Percentiles rank a stretch among this genome's conserved stretches.
phyloP scores from a whole-genome alignment of 169 alveolate genomes.

The Plasmodium inui region DNA sequence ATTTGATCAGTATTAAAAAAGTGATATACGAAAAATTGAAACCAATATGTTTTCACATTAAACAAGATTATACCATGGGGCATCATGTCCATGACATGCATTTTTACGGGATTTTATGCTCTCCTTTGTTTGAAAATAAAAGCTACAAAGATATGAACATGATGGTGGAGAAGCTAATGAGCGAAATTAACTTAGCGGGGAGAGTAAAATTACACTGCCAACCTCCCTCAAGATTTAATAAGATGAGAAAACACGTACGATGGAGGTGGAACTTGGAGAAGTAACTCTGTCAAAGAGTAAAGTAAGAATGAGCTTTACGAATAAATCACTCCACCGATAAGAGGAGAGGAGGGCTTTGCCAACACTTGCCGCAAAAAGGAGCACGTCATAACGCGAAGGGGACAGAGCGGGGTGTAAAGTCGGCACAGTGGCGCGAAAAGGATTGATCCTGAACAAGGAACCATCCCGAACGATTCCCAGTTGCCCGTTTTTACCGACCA shows the following conservation, averaged over 20 bases:
- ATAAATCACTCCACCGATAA: neutral
- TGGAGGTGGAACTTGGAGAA: constrained; percentile 87
- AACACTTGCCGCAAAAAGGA: neutral
- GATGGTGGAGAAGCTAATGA: constrained; percentile 87
- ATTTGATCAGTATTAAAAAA: constrained; percentile 78
- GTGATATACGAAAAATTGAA: constrained; percentile 85
- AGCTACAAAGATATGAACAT: constrained; percentile 86
- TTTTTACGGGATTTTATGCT: constrained; percentile 90
- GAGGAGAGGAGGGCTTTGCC: neutral
- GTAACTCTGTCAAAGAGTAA: constrained; percentile 11
- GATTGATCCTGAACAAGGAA: neutral
- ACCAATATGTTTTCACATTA: constrained; percentile 88
- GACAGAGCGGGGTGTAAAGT: neutral
- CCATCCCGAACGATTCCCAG: neutral
- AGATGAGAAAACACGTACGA: constrained; percentile 83
- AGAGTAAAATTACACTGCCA: constrained; percentile 85
- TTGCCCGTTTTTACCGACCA: neutral
- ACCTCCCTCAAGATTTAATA: constrained; percentile 85
- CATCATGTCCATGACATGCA: constrained; percentile 87
- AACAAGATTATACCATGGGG: constrained; percentile 89
- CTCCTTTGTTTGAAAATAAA: constrained; percentile 91
- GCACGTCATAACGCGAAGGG: neutral
- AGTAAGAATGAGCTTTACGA: neutral
- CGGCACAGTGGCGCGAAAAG: neutral
- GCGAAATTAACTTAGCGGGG: constrained; percentile 79